These are phyloP conservation scores for Phoma sp. DNA, from an alignment of 2,329 filamentous ascomycete genomes.

Conservation along the genomic window DNA sequence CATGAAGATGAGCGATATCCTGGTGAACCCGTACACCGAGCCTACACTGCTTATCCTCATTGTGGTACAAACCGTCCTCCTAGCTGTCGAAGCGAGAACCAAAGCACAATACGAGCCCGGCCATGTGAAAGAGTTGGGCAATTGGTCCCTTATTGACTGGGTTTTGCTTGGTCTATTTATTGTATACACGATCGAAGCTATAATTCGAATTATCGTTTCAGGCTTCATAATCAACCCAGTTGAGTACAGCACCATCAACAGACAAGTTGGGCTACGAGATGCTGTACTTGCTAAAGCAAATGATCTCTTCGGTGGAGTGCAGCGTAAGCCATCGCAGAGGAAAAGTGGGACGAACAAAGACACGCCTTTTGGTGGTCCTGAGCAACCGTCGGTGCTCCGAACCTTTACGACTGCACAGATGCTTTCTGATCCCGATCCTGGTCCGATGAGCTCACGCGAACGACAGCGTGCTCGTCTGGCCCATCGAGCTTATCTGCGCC, in stretches of 20 bases:
- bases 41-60: constrained; percentile 87
- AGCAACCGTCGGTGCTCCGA: constrained; percentile 71
- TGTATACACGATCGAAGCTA: constrained; percentile 86
- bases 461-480: constrained; percentile 86
- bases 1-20: constrained; percentile 75
- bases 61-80: constrained; percentile 82
- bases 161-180: constrained; percentile 82
- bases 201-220: constrained; percentile 86
- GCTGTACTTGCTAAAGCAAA: constrained; percentile 78
- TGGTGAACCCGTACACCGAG: constrained; percentile 87
- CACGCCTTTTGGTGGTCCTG: constrained; percentile 28
- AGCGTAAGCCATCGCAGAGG: constrained; percentile 72
- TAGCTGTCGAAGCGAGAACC: constrained; percentile 80
- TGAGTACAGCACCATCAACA: constrained; percentile 90
- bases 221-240: constrained; percentile 88
- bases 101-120: constrained; percentile 67
- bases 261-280: constrained; percentile 73
- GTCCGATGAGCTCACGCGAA: constrained; percentile 69
- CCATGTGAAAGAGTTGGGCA: constrained; percentile 60
- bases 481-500: constrained; percentile 87
- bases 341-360: constrained; percentile 51
- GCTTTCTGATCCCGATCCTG: constrained; percentile 55
- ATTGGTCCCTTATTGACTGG: constrained; percentile 78
- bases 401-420: constrained; percentile 76
- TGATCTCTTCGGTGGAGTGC: constrained; percentile 75